phyloP scores from a whole-genome alignment of 352 stramenopile genomes.

The Globisporangium orthogonon region DNA sequence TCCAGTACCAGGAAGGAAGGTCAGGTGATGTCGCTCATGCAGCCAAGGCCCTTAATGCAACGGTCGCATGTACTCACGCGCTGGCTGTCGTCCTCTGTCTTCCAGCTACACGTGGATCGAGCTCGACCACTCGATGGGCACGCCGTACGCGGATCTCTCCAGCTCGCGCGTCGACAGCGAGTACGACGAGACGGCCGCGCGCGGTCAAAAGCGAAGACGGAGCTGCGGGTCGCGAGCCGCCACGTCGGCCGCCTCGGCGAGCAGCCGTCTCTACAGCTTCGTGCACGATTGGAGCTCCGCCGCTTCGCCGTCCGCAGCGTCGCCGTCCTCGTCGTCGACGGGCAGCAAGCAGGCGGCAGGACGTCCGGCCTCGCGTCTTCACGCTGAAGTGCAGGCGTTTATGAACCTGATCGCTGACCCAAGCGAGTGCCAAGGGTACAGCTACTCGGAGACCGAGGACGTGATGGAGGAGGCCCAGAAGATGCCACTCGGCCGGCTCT shows the following conservation, averaged over 20 bases:
- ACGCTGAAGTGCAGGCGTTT: constrained; percentile 43
- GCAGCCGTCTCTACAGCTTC: constrained; percentile 1
- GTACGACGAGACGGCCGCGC: constrained; percentile 20
- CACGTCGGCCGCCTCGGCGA: neutral
- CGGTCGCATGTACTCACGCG: neutral
- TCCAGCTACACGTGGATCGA: constrained; percentile 69
- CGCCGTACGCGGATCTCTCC: constrained; percentile 33
- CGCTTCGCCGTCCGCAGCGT: too few species aligned
- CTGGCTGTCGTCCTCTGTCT: too few species aligned
- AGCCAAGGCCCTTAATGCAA: too few species aligned
- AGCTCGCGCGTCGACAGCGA: constrained; percentile 21
- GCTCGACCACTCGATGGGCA: constrained; percentile 44
- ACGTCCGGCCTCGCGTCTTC: constrained; percentile 31
- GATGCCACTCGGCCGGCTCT: constrained; percentile 41
- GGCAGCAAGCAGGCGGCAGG: neutral
- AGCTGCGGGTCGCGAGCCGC: neutral
- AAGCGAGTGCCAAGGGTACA: constrained; percentile 26
- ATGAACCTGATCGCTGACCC: constrained; percentile 16
- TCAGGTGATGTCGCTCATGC: constrained; percentile 2
- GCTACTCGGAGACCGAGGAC: constrained; percentile 29
- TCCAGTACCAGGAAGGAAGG: constrained; percentile 44
- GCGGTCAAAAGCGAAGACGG: constrained; percentile 13
- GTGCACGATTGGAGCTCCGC: constrained; percentile 7
- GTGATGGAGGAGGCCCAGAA: constrained; percentile 38
- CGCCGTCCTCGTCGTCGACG: neutral